Percentiles rank a stretch among this genome's conserved stretches.
These are phyloP conservation scores for Coemansia aciculifera DNA, from an alignment of 192 early-diverging fungal species.

Conservation along the genomic window DNA sequence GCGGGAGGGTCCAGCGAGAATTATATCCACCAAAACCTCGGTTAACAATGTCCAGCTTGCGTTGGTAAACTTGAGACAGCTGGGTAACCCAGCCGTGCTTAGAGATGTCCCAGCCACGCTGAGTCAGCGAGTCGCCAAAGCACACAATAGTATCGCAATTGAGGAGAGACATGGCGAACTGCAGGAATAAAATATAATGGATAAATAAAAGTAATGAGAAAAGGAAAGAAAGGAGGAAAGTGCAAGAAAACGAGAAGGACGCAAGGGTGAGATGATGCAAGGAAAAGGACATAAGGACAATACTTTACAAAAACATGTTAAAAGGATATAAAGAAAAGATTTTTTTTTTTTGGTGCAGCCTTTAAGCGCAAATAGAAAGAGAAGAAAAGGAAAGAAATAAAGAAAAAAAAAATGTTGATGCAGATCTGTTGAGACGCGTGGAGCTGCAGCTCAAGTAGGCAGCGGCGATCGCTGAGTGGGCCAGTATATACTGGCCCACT, in stretches of 20 bases:
- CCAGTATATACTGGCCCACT: no score
- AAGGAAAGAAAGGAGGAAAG: neutral
- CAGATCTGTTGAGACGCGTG: no score
- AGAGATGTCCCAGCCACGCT: conserved; percentile 41
- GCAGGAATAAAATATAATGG: no score
- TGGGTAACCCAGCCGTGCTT: conserved; percentile 45
- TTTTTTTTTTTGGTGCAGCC: no score
- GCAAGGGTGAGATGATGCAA: neutral
- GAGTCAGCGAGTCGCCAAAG: conserved; percentile 46
- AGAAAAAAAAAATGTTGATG: no score
- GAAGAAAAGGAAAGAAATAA: no score
- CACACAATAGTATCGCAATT: conserved; percentile 20
- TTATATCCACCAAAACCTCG: conserved; percentile 44
- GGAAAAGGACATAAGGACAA: no score
- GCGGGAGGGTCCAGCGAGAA: conserved; percentile 12
- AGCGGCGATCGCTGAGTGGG: no score
- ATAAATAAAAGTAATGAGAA: neutral
- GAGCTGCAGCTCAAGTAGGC: no score
- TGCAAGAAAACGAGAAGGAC: neutral
- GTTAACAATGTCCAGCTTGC: conserved; percentile 39
- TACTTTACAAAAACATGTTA: no score
- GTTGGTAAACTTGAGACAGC: conserved; percentile 23
- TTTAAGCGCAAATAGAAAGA: no score
- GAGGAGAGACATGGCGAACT: neutral
- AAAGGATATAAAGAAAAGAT: no score